phyloP scores from a whole-genome alignment of 2,329 filamentous ascomycete genomes.

The Tolypocladium tropicale region DNA sequence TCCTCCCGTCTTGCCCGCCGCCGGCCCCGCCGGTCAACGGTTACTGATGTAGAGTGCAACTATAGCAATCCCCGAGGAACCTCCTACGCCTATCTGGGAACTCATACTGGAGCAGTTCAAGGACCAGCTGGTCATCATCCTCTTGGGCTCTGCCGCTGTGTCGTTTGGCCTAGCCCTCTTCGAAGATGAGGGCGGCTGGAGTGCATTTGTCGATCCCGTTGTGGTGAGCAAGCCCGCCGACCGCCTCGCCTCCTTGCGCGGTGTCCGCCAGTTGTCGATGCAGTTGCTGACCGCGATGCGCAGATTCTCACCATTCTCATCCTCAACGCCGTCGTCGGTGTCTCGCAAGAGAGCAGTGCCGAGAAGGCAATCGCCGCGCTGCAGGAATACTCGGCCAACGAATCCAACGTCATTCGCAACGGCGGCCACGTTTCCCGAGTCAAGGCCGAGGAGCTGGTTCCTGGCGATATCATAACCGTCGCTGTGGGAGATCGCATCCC shows the following conservation, averaged over 20 bases:
- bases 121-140: slow-evolving; percentile 92
- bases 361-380: slow-evolving; percentile 97
- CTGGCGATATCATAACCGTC: slow-evolving; percentile 83
- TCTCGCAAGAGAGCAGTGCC: slow-evolving; percentile 96
- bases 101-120: slow-evolving; percentile 98
- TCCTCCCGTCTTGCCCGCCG: slow-evolving; percentile 2
- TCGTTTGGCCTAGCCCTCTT: slow-evolving; percentile 91
- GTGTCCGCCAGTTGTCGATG: not conserved
- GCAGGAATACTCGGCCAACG: slow-evolving; percentile 98
- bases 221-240: slow-evolving; percentile 55
- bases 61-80: slow-evolving; percentile 66
- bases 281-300: not conserved
- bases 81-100: slow-evolving; percentile 91
- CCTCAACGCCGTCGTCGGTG: slow-evolving; percentile 92
- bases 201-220: slow-evolving; percentile 89
- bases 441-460: slow-evolving; percentile 95
- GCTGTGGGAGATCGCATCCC: slow-evolving; percentile 88
- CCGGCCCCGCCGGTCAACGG: slow-evolving; percentile 1
- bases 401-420: slow-evolving; percentile 85
- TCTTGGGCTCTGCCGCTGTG: slow-evolving; percentile 83
- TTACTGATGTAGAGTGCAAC: slow-evolving; percentile 4
- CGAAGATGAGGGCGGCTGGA: slow-evolving; percentile 89
- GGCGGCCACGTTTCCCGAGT: slow-evolving; percentile 65
- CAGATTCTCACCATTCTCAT: slow-evolving; percentile 95
- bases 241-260: not conserved